phyloP scores from a whole-genome alignment of 192 early-diverging fungal genomes.

The Rhizoclosmatium sp. region DNA sequence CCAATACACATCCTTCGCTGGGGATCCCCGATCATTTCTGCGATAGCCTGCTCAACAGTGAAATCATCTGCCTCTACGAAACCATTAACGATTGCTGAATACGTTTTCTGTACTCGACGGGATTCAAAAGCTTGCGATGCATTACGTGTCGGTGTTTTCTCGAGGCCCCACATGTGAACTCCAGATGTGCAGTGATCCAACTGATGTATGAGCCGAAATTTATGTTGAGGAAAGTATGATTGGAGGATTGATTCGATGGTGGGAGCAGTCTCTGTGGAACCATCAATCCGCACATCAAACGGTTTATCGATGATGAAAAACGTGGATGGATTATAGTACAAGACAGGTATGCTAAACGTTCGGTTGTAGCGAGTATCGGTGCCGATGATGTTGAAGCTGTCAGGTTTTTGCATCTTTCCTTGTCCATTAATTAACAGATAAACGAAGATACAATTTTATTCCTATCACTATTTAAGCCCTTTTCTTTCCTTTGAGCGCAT shows the following conservation, averaged over 20 bases:
- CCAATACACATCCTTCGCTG: slow-evolving; percentile 37
- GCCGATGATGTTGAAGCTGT: not conserved
- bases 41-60: slow-evolving; percentile 13
- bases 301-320: slow-evolving; percentile 43
- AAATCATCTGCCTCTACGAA: slow-evolving; percentile 28
- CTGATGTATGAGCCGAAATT: slow-evolving; percentile 37
- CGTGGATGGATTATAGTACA: slow-evolving; percentile 11
- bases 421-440: not conserved
- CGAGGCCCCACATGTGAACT: slow-evolving; percentile 46
- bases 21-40: slow-evolving; percentile 4
- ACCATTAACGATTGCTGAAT: slow-evolving; percentile 40
- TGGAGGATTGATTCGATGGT: slow-evolving; percentile 23
- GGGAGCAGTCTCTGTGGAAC: not conserved
- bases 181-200: slow-evolving; percentile 44
- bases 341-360: slow-evolving; percentile 22
- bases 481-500: not conserved
- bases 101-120: slow-evolving; percentile 36
- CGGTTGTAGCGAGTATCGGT: slow-evolving; percentile 24
- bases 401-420: too few species aligned
- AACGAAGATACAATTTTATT: not conserved
- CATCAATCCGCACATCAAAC: slow-evolving; percentile 23
- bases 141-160: slow-evolving; percentile 24
- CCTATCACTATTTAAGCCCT: not conserved
- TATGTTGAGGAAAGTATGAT: not conserved
- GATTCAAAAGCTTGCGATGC: slow-evolving; percentile 24